Base-by-base conservation (phyloP, 2,329 filamentous ascomycete species). In the Metarhizium rileyi region DNA sequence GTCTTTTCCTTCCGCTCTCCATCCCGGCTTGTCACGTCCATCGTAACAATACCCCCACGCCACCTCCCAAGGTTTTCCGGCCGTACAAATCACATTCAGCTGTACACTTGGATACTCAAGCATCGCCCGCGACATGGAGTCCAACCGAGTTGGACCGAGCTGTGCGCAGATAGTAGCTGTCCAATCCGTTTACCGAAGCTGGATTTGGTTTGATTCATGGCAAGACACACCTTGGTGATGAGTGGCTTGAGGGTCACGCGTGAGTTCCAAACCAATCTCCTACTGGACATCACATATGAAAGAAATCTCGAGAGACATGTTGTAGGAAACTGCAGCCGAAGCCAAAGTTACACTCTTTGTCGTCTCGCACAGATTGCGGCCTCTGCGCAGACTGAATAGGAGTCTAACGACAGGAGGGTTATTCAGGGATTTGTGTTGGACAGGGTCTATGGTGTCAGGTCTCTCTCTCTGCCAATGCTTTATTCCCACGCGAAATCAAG, bases 231-330 rank as follows among this genome's bases (percentile, higher is more conserved):
- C 33, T 40, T 35, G 43, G 20, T 33, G n/a, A 14, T 26, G 23
- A 41, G 43, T 46, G 48, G 48, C 43, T 46, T 41, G 28, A 35
- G n/a, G 44, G 48, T 50, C 38, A 50, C 44, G 48, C 48, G 36
- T 42, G 44, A n/a, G 44, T 23, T 25, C 20, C 4, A 38, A 26
- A 27, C 16, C n/a, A 46, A 30, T 36, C 10, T 50, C 44, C 33
- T 27, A 46, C 44, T 47, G 44, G 44, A 35, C 36, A 25, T 42
- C 7, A 30, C 47, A 22, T 25, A 30, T 25, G 30, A 35, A n/a
- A 16, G 25, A 35, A 22, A 6, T 22, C 23, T 20, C 26, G 23
- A 12, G 23, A 26, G 33, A 40, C 8, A 45, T n/a, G n/a, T n/a
- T n/a, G n/a, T 26, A 46, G 42, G 41, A 30, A 46, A 49, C 9